A percentile compares a stretch with the other conserved stretches of the same genome.
Conservation (phyloP, 2,329 filamentous ascomycete genomes). For the Tolypocladium sp. region DNA sequence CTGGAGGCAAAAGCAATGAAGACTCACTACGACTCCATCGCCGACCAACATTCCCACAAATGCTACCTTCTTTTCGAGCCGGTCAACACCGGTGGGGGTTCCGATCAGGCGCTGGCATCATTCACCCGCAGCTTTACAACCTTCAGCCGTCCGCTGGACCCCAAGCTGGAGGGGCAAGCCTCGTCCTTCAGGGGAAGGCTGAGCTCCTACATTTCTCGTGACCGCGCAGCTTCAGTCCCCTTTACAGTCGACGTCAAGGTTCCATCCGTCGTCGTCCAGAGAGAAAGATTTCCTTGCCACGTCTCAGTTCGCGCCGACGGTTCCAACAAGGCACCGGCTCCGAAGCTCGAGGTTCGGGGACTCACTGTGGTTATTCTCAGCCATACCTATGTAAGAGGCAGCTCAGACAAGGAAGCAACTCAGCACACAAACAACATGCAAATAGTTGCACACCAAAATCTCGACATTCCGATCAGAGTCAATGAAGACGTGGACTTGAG, state of each 20-base stretch:
- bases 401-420: neutral
- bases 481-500: neutral
- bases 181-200: neutral
- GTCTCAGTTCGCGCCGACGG: neutral
- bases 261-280: neutral
- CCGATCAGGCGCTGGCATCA: neutral
- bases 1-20: neutral
- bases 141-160: neutral
- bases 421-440: neutral
- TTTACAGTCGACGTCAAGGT: neutral
- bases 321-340: neutral
- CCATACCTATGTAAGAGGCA: neutral
- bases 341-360: neutral
- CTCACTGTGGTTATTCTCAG: neutral
- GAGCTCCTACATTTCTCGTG: neutral
- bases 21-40: neutral
- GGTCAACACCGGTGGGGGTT: neutral
- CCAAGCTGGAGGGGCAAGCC: neutral
- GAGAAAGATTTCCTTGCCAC: neutral
- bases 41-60: neutral
- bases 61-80: neutral
- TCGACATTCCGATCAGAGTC: neutral
- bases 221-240: neutral
- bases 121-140: neutral
- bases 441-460: neutral